A percentile compares a stretch with the other conserved stretches of the same genome.
Conservation (phyloP, 345 rosid species). For the Schrenkiella parvula region DNA sequence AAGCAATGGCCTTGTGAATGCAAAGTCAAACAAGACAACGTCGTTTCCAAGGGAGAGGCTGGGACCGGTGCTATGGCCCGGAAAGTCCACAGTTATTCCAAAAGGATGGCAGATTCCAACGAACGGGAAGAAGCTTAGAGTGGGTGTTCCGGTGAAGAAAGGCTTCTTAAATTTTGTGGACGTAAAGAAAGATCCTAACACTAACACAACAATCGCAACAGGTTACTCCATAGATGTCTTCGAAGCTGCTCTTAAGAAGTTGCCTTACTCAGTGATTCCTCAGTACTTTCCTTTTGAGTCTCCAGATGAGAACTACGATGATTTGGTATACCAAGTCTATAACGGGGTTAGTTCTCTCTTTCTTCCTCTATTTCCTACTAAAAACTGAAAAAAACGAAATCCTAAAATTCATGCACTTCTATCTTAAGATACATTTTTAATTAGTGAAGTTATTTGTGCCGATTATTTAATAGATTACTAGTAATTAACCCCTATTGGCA, state of each 20-base stretch:
- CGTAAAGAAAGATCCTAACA: background rate
- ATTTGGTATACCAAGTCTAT: conserved; percentile 34
- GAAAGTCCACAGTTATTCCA: conserved; percentile 34
- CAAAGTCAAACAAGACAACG: background rate
- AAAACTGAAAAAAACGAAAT: too few relatives aligned
- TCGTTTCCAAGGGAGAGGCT: background rate
- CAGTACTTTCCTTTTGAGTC: conserved; percentile 5
- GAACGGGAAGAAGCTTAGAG: conserved; percentile 33
- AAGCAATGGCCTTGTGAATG: conserved; percentile 6
- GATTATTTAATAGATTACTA: background rate
- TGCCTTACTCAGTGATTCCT: conserved; percentile 32
- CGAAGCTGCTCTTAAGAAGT: conserved; percentile 11
- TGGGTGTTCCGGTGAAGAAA: conserved; percentile 39
- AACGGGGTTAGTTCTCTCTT: conserved; percentile 35
- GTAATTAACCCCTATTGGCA: too few relatives aligned
- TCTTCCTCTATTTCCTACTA: background rate
- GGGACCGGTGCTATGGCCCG: conserved; percentile 42
- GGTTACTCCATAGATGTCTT: conserved; percentile 40
- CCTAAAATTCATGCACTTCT: background rate
- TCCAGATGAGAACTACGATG: conserved; percentile 24
- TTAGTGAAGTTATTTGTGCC: too few relatives aligned
- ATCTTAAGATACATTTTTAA: too few relatives aligned
- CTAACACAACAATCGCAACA: background rate
- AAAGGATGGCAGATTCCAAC: conserved; percentile 39
- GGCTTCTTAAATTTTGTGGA: conserved; percentile 34